Evolutionary conservation across 345 rosid genomes (phyloP).

Genomic region (Ceriops decandra): DNA sequence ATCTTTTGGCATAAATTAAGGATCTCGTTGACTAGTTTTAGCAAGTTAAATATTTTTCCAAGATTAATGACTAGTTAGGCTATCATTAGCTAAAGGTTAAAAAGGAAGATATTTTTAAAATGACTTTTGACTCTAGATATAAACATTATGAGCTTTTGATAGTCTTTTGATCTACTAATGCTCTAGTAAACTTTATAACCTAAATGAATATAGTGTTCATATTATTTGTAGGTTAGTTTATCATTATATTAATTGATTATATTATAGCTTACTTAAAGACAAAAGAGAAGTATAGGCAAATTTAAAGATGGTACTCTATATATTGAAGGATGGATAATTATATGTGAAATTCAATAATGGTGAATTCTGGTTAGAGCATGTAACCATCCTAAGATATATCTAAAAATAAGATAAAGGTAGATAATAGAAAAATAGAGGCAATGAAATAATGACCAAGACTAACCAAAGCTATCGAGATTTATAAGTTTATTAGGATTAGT

Average conservation of each 20-base stretch:
- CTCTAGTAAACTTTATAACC: neutral
- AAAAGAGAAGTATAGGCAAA: neutral
- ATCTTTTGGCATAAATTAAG: neutral
- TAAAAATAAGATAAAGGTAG: neutral
- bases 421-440: neutral
- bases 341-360: neutral
- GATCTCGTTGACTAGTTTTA: neutral
- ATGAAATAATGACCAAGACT: neutral
- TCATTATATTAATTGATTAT: neutral
- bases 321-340: neutral
- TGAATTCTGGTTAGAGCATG: too few relatives aligned
- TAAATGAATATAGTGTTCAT: neutral
- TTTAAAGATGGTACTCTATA: too few relatives aligned
- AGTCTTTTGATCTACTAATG: slow-evolving; percentile 10
- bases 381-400: neutral
- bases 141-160: slow-evolving; percentile 6
- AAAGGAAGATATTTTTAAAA: neutral
- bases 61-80: neutral
- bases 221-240: neutral
- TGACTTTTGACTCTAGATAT: neutral
- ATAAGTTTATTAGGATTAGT: neutral
- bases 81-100: neutral
- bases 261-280: neutral
- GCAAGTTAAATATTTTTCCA: neutral
- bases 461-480: neutral